Evolutionary conservation across 768 basidiomycete genomes (phyloP).

Genomic region (Megacollybia marginata): DNA sequence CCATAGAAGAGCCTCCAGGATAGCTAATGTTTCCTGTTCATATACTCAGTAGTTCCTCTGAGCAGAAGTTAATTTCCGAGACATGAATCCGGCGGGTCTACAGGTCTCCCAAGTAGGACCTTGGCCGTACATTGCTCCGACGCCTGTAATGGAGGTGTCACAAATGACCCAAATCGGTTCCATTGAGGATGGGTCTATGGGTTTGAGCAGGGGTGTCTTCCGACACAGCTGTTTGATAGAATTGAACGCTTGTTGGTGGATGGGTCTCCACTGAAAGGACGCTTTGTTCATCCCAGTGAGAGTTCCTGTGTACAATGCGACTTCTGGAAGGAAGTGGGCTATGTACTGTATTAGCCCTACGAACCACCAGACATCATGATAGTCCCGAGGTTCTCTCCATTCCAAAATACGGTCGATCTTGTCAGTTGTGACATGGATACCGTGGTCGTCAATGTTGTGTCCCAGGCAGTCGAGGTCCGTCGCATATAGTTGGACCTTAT

Average conservation of each 20-base stretch:
- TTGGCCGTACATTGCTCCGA: constrained; percentile 21
- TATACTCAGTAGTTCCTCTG: constrained; percentile 22
- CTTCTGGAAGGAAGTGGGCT: constrained; percentile 20
- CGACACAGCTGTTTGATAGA: no score
- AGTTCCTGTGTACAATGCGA: constrained; percentile 22
- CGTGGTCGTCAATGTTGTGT: constrained; percentile 20
- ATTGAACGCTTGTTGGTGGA: no score
- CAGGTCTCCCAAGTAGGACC: constrained; percentile 16
- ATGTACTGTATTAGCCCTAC: constrained; percentile 23
- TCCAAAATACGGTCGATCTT: constrained; percentile 18
- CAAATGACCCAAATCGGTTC: no score
- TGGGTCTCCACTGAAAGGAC: constrained; percentile 9
- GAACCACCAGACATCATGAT: constrained; percentile 20
- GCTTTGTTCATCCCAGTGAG: constrained; percentile 23
- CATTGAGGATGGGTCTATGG: no score
- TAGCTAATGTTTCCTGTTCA: constrained; percentile 8
- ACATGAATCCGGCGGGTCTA: constrained; percentile 21
- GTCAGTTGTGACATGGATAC: constrained; percentile 20
- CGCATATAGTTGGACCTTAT: constrained; percentile 24
- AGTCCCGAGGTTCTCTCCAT: constrained; percentile 20
- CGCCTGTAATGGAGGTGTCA: background rate
- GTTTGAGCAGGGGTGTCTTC: no score
- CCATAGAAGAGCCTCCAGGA: constrained; percentile 14
- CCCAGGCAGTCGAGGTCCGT: constrained; percentile 20
- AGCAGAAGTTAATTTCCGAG: constrained; percentile 16